Evolutionary conservation across 768 basidiomycete species (phyloP), one percentile per base, ranked within the genome.

Genomic region (Lactarius quietus): DNA sequence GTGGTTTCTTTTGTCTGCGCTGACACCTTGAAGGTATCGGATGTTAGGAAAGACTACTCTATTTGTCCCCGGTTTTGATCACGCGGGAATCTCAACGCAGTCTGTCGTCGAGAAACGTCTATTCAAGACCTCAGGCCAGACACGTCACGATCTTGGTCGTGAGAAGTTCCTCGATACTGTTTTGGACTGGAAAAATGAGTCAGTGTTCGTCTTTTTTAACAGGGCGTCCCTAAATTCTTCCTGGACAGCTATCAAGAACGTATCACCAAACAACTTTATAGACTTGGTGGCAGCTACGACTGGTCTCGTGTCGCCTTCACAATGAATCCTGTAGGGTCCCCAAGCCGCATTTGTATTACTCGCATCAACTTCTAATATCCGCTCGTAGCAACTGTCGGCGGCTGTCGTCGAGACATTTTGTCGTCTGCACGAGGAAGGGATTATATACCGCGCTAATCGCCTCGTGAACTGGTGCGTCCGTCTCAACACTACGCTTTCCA

Each of bases 381-480:
- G 68, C 2, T 67, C 55, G 33, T 23, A 29, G 87, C 78, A 78
- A 70, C 84, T 93, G 38, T 92, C 90, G 54, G 90, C 85, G 78
- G 95, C 94, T 38, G 96, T 98, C 39, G 81, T 87, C 33, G 95
- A 98, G 75, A 92, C 23, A 15, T 99, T 99, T 77, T 95, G 93
- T 75, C 82, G 83, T 38, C 78, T 99, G 35, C 90, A 95, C 70
- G 95, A 98, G 74, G 91, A 93, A 36, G 95, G 95, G 1, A 84
- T 92, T 69, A 74, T 99, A 54, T 98, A 98, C 76, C 91, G 97
- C 31, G 95, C 95, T 3, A 51, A 26, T 51, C 48, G 48, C 23
- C 84, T 99, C 52, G 96, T 98, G 65, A 97, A 98, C 72, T 98
- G 97, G 96, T 99, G 97, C 79, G 92, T 94, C 55, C 84, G 86